phyloP scores from a whole-genome alignment of 352 stramenopile species.

The Globisporangium solare region DNA sequence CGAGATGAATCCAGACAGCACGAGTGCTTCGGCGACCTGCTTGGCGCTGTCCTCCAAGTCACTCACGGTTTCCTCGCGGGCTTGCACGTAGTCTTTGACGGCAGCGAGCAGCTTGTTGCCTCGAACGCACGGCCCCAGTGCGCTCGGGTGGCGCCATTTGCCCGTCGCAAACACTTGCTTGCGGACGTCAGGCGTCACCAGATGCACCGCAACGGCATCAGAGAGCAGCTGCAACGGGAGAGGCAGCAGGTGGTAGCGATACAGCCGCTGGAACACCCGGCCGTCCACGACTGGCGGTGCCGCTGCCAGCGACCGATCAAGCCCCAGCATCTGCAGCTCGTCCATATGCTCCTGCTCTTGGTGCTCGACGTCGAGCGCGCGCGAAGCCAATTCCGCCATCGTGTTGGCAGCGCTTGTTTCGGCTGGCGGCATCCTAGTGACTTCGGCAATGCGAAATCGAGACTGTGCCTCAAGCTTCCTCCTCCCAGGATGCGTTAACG shows the following conservation, averaged over 20 bases:
- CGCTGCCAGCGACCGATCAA: background rate
- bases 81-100: constrained; percentile 20
- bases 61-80: constrained; percentile 18
- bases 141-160: constrained; percentile 7
- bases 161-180: constrained; percentile 14
- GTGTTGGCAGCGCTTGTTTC: constrained; percentile 16
- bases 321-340: constrained; percentile 8
- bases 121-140: constrained; percentile 25
- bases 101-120: constrained; percentile 33
- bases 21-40: constrained; percentile 22
- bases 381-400: constrained; percentile 28
- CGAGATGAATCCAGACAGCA: constrained; percentile 31
- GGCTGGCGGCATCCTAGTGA: constrained; percentile 9
- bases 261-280: constrained; percentile 27
- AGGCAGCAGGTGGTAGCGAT: constrained; percentile 17
- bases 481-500: too few species aligned
- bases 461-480: too few species aligned
- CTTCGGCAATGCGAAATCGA: background rate
- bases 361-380: constrained; percentile 22
- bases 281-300: constrained; percentile 17
- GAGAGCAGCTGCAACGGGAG: constrained; percentile 10
- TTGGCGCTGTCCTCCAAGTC: constrained; percentile 19
- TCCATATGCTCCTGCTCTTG: constrained; percentile 25
- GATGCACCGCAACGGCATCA: constrained; percentile 12
- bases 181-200: constrained; percentile 9